Conservation (phyloP, 176 grass and related monocot species). For the Aegilops longissima region DNA sequence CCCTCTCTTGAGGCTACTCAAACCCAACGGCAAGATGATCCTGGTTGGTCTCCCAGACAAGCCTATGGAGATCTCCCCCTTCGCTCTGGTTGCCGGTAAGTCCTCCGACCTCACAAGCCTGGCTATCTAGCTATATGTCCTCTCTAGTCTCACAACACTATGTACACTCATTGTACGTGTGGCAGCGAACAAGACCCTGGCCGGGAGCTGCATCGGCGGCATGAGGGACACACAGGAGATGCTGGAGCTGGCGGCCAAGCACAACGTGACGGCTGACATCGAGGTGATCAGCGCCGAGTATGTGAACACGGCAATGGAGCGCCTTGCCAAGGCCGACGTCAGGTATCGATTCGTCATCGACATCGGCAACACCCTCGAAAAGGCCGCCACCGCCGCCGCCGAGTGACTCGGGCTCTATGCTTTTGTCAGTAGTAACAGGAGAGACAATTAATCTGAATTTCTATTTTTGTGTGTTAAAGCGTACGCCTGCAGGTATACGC, state of each 20-base stretch:
- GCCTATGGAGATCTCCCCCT: too few relatives aligned
- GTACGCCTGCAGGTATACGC: too few relatives aligned
- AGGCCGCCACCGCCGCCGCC: too few relatives aligned
- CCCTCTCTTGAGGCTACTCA: too few relatives aligned
- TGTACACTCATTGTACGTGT: neutral
- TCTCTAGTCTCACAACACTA: neutral
- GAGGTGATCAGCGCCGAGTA: conserved; percentile 53
- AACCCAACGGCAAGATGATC: too few relatives aligned
- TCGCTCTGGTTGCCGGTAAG: too few relatives aligned
- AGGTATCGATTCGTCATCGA: conserved; percentile 76
- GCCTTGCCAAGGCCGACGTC: conserved; percentile 58
- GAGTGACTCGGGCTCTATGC: neutral
- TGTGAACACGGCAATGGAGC: conserved; percentile 61
- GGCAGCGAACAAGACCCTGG: conserved; percentile 46
- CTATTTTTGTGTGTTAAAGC: too few relatives aligned
- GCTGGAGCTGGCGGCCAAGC: conserved; percentile 54
- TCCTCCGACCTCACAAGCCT: too few relatives aligned
- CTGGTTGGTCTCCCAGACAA: too few relatives aligned
- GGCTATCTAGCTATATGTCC: too few relatives aligned
- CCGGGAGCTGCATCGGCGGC: conserved; percentile 62
- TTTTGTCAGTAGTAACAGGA: neutral
- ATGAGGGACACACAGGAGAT: conserved; percentile 70
- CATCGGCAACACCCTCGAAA: conserved; percentile 61
- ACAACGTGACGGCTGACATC: conserved; percentile 53
- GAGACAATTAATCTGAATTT: too few relatives aligned